Base-by-base conservation (phyloP, 495 filamentous ascomycete species). In the Penicillium herquei region DNA sequence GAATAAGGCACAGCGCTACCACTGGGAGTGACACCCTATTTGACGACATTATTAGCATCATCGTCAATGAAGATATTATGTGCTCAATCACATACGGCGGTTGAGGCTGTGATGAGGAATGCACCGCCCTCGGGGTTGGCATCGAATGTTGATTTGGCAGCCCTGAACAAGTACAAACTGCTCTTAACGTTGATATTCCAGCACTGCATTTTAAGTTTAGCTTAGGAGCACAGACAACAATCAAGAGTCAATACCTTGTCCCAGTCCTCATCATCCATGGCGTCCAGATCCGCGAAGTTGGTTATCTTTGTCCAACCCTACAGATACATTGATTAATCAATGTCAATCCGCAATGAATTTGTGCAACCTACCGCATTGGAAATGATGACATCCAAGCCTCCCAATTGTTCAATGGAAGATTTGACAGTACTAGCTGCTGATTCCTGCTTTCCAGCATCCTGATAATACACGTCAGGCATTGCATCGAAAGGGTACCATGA, bases 151-250 rank as follows among this genome's bases (percentile, higher is more conserved):
- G 87, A 80, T 52, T 83, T 58, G 21, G 85, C 87, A 32, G 75
- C 81, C 51, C 82, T 81, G 62, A 89, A 75, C 13, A 90, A 77
- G 44, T 84, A 76, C 44, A 86, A 54, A 41, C 84, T 80, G 14
- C 80, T 82, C 70, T 90, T 89, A 57, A 87, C 85, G 61, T 92
- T 89, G 52, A 84, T 75, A 7, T 80, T 74, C 79, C 81, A 90
- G 69, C 85, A 88, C 79, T 86, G 48, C 12, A n/a, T 35, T 6
- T 17, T 30, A 9, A 5, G 33, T 63, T 33, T 33, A 34, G 49
- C 18, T 39, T 30, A 37, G 21, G 35, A 40, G 16, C 3, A 11
- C 16, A 17, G 1, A 18, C 4, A 43, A 18, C 9, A 6, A 44
- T 10, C 10, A 21, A 2, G 18, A 13, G 13, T 17, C 7, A 21